Base-by-base conservation (phyloP, 345 rosid genomes). In the Erodium maritimum region DNA sequence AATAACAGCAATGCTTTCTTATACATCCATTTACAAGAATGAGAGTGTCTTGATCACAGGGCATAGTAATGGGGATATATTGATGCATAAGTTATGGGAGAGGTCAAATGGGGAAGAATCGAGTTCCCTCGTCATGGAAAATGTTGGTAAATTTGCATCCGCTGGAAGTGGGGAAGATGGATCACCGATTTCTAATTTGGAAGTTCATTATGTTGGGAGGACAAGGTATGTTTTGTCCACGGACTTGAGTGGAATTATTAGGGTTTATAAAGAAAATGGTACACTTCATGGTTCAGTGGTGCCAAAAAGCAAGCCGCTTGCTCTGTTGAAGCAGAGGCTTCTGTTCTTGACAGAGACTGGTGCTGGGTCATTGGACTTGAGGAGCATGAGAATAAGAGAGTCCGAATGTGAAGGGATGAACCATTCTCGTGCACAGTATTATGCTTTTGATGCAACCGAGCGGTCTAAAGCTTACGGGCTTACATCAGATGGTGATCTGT, bases 381-480 rank as follows among this genome's bases (percentile, higher is more conserved):
- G 91, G 74, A 87, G 66, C 77, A 93, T 89, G 97, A 89, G 77
- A 67, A 61, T 93, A 21, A 78, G 83, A 70, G 96, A 89, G 70
- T 77, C 96, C 0, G 86, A 85, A 23, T 93, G 97, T 65, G 97
- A 93, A 73, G 94, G 94, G 12, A 61, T 87, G 70, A 85, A 89
- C 69, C 81, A 75, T 59, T 83, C 95, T 37, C 65, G 82, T 22
- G 90, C 78, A 22, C 72, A 68, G 62, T 76, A 59, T 61, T 89
- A 89, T 59, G 85, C 79, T 55, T 87, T 89, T 21, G 95, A 87
- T 67, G 79, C 88, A 17, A 76, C 86, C 0, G 94, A 89, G 67
- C 75, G 99, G 76, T 87, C 99, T 54, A 93, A 93, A 66, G 96
- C 96, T 0, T 93, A 86, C 50, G 99, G 96, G n/a, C 80, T 74